phyloP scores from a whole-genome alignment of 2,329 filamentous ascomycete genomes.

The Neoscytalidium dimidiatum region DNA sequence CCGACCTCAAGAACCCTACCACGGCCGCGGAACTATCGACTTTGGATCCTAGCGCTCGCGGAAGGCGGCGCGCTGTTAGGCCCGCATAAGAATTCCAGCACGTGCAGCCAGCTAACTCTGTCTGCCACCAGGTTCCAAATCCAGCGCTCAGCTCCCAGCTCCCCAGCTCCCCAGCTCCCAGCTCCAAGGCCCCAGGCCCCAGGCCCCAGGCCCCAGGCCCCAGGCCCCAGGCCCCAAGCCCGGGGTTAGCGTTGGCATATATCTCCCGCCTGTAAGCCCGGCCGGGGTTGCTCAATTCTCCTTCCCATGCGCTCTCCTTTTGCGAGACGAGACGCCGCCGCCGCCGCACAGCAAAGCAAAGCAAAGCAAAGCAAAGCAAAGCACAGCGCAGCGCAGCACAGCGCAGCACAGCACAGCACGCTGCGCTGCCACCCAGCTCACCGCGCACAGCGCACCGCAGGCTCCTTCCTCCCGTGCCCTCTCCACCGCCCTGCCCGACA shows the following conservation, averaged over 20 bases:
- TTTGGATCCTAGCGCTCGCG: conserved; percentile 12
- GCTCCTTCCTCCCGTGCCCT: background rate
- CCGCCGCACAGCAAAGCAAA: background rate
- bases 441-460: background rate
- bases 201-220: no score
- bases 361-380: no score
- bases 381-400: background rate
- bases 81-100: conserved; percentile 6
- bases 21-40: conserved; percentile 1
- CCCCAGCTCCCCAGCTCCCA: background rate
- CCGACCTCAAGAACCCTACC: conserved; percentile 10
- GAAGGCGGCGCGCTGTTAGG: conserved; percentile 11
- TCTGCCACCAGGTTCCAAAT: background rate
- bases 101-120: conserved; percentile 7
- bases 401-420: no score
- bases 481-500: conserved; percentile 11
- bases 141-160: no score
- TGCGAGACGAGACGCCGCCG: no score
- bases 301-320: background rate
- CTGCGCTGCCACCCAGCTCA: background rate
- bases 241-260: background rate
- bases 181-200: background rate
- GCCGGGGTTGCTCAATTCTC: background rate
- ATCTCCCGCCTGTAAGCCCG: no score
- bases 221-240: no score